Percentiles rank a stretch among this genome's conserved stretches.
These are phyloP conservation scores for Raphidocelis subcapitata DNA, from an alignment of 139 green algal genomes.

Conservation along the genomic window DNA sequence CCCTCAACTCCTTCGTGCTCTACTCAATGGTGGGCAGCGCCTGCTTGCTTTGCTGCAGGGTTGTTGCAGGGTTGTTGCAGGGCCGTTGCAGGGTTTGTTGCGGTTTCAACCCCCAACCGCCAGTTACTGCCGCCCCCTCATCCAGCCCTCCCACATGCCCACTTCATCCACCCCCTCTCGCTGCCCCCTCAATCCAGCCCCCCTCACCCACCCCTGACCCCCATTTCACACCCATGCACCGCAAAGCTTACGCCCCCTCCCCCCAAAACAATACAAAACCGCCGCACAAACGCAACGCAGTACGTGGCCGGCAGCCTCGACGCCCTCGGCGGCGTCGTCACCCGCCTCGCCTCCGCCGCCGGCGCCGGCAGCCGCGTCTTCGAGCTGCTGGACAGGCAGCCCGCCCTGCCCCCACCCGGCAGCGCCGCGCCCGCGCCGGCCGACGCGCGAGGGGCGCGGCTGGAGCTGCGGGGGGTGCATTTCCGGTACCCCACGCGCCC, in stretches of 20 bases:
- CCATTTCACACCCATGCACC: neutral
- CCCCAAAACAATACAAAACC: too few species aligned
- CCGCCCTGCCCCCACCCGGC: slow-evolving; percentile 27
- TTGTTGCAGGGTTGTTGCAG: neutral
- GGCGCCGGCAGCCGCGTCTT: slow-evolving; percentile 42
- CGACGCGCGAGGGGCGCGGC: slow-evolving; percentile 16
- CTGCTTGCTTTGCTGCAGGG: neutral
- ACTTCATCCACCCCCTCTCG: neutral
- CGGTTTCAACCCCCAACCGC: neutral
- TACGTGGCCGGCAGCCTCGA: too few species aligned
- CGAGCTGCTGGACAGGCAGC: slow-evolving; percentile 48
- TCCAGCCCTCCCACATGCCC: neutral
- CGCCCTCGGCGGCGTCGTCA: too few species aligned
- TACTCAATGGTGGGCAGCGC: slow-evolving; percentile 48
- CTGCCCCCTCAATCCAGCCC: neutral
- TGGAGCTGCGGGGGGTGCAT: slow-evolving; percentile 48
- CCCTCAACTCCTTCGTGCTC: slow-evolving; percentile 50
- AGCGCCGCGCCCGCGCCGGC: slow-evolving; percentile 22
- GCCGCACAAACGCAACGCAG: too few species aligned
- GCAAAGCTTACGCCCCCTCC: neutral
- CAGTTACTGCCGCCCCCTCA: neutral
- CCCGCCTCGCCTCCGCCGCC: slow-evolving; percentile 16
- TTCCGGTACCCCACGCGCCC: slow-evolving; percentile 73
- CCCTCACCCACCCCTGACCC: neutral
- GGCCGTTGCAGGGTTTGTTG: neutral